Percentiles rank a stretch among this genome's conserved stretches.
These are phyloP conservation scores for Aspergillus novoparasiticus DNA, from an alignment of 2,329 filamentous ascomycete species.

Conservation along the genomic window DNA sequence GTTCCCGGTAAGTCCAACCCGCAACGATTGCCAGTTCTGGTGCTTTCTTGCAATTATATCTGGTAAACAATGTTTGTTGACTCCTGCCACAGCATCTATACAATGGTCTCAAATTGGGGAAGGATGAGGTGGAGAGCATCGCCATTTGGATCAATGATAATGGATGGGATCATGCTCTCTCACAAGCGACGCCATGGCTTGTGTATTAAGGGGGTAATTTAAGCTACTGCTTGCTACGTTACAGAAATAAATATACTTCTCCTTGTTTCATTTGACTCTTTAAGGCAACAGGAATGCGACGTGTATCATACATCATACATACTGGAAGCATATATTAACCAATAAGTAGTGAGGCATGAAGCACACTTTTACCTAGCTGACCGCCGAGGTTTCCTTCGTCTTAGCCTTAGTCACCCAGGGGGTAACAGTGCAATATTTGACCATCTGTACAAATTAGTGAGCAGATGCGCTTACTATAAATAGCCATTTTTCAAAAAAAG, in stretches of 20 bases:
- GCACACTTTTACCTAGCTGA: background rate
- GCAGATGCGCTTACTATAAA: too few species aligned
- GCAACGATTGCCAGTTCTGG: background rate
- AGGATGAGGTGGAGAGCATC: slow-evolving; percentile 41
- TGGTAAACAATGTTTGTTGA: background rate
- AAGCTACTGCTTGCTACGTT: background rate
- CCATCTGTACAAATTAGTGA: too few species aligned
- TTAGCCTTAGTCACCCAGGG: slow-evolving; percentile 3
- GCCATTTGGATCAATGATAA: slow-evolving; percentile 40
- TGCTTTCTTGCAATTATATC: too few species aligned
- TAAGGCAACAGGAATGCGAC: background rate
- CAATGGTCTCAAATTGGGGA: slow-evolving; percentile 41
- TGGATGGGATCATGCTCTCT: slow-evolving; percentile 40
- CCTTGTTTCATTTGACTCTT: background rate
- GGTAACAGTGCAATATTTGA: too few species aligned
- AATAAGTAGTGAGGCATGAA: background rate
- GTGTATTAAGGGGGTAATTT: slow-evolving; percentile 27
- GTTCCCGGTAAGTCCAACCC: slow-evolving; percentile 38
- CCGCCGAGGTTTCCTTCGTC: background rate
- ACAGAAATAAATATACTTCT: background rate
- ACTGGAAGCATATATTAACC: background rate
- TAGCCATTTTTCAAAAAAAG: too few species aligned
- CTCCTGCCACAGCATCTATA: slow-evolving; percentile 36
- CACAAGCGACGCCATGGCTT: slow-evolving; percentile 39
- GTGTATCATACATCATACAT: background rate